Evolutionary conservation across 2,329 filamentous ascomycete species (phyloP), one percentile per base, ranked within the genome.

Genomic region (Thermothelomyces thermophilus): DNA sequence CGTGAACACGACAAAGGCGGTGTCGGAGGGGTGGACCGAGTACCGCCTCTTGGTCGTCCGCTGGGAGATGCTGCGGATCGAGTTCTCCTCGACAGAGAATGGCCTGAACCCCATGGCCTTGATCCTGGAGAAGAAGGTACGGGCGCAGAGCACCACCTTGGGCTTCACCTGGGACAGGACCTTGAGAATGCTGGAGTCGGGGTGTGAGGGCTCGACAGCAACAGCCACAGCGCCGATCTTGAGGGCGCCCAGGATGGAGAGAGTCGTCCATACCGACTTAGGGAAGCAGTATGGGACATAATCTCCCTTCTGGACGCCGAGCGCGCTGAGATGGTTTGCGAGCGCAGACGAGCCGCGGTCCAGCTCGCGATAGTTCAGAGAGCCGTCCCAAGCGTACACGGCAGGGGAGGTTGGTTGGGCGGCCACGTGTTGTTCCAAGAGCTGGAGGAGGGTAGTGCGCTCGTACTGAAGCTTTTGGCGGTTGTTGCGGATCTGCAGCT

Each of bases 1-100:
- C 3, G 59, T 61, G 34, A 58, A 60, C 26, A 61, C 72, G 53
- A 76, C 71, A 17, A 62, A 62, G 8, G 61, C 60, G 10, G 55
- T 37, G 14, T 56, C 52, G n/a, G 46, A 42, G 13, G 60, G 37
- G 11, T 39, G 42, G 13, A 74, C 40, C 5, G 19, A 26, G 42
- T 50, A 31, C 9, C 36, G 30, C 30, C 14, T 48, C 33, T 17
- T 45, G 22, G 19, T 40, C 3, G 28, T 16, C 8, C 42, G 26
- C 19, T 50, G 48, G 10, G 48, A 45, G 10, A 46, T 43, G 48
- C 37, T 50, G 31, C 30, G 33, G 17, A 51, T 33, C 13, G 47
- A n/a, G 28, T 35, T 49, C 5, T 46, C 46, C 11, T 45, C 30
- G 17, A 52, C 46, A 2, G 43, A 14, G n/a, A 50, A 50, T 22